These are phyloP conservation scores for Mycena vulgaris DNA, from an alignment of 768 basidiomycete species.

Conservation along the genomic window DNA sequence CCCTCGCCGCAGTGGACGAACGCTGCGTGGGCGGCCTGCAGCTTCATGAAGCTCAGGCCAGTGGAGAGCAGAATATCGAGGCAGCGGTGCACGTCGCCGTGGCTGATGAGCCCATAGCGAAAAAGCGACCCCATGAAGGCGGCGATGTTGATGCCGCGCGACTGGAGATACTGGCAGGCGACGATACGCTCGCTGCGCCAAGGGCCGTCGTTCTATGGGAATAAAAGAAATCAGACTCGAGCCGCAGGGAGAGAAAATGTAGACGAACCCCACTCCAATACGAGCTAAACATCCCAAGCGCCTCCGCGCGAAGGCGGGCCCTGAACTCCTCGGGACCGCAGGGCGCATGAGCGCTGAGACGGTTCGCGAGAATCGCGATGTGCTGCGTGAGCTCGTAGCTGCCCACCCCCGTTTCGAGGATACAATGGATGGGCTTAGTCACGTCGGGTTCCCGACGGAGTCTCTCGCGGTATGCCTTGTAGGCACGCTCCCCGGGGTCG, in stretches of 20 bases:
- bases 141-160: constrained; percentile 47
- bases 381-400: neutral
- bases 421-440: neutral
- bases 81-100: neutral
- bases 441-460: neutral
- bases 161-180: constrained; percentile 15
- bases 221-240: neutral
- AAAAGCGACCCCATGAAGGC: neutral
- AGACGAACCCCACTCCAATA: constrained; percentile 16
- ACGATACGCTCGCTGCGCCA: neutral
- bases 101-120: neutral
- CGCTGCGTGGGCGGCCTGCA: neutral
- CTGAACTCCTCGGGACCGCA: neutral
- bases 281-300: neutral
- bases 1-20: neutral
- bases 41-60: neutral
- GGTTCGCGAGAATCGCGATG: neutral
- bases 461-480: constrained; percentile 12
- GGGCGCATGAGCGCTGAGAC: constrained; percentile 2
- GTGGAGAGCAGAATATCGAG: neutral
- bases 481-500: constrained; percentile 3
- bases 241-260: neutral
- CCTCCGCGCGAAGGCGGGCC: neutral
- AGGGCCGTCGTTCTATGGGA: neutral
- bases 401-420: neutral